Base-by-base conservation (phyloP, 2,329 filamentous ascomycete genomes). In the Verruconis gallopava region DNA sequence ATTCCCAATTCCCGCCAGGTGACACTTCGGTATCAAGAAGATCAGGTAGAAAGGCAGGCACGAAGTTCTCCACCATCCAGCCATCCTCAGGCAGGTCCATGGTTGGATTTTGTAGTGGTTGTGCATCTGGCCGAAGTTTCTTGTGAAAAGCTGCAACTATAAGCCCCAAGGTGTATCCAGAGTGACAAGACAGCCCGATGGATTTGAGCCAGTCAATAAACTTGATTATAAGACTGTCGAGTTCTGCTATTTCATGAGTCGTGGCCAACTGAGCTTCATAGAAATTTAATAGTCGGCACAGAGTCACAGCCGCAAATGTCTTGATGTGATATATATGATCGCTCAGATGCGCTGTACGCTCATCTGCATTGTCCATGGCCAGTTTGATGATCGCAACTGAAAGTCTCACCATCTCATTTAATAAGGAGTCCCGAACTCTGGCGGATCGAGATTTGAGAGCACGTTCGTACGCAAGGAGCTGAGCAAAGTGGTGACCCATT, bases 261-360 rank as follows among this genome's bases (percentile, higher is more conserved):
- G 42, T 35, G 4, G 52, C 47, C 2, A 63, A 43, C 21, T 63
- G 55, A 5, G 48, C 48, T 44, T 62, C 62, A 43, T 65, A 61
- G 25, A 43, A 57, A 39, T 57, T 55, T 3, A 66, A 46, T 2
- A 67, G 40, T 20, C 63, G 57, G 36, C 54, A 59, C 2, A 62
- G 48, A 3, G 58, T 62, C 18, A 62, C 52, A 3, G 59, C 64
- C 1, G 65, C 59, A 41, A 67, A 68, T 4, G 62, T 64, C 37
- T 67, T 63, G 53, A 67, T 63, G 44, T 67, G 64, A 44, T 67
- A 68, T 15, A 67, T 64, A 38, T 67, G 65, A 42, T 68, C 64
- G 3, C 57, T 66, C 3, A 67, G 48, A 47, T 68, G 63, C 12
- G 57, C 55, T 1, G 63, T 67, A 2, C 63, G 58, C 17, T 66